These are phyloP conservation scores for Kurtzmaniella quercitrusa DNA, from an alignment of 1,139 yeast genomes.

Conservation along the genomic window DNA sequence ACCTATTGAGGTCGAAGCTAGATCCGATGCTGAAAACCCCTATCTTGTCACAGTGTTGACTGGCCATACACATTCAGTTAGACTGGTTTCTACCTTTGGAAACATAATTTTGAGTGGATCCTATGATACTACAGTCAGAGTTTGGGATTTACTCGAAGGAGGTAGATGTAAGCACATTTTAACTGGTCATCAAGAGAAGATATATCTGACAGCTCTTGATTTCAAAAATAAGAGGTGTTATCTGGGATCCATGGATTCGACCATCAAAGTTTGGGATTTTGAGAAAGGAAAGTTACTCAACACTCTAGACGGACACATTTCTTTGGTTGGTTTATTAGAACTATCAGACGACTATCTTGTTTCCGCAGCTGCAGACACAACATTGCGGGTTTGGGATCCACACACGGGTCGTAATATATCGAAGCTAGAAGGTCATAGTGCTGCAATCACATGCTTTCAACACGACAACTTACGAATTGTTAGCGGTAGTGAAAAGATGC, in stretches of 20 bases:
- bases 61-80: slow-evolving; percentile 86
- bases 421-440: slow-evolving; percentile 77
- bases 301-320: slow-evolving; percentile 79
- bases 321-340: slow-evolving; percentile 82
- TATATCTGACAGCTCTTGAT: slow-evolving; percentile 84
- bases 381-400: slow-evolving; percentile 91
- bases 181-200: slow-evolving; percentile 81
- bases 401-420: slow-evolving; percentile 63
- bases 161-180: slow-evolving; percentile 72
- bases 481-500: slow-evolving; percentile 83
- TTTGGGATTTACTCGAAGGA: slow-evolving; percentile 78
- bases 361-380: slow-evolving; percentile 94
- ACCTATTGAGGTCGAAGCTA: slow-evolving; percentile 17
- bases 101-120: slow-evolving; percentile 85
- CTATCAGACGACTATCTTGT: slow-evolving; percentile 77
- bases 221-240: slow-evolving; percentile 72
- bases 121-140: slow-evolving; percentile 85
- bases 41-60: slow-evolving; percentile 69
- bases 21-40: slow-evolving; percentile 47
- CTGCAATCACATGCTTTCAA: slow-evolving; percentile 91
- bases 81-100: slow-evolving; percentile 85
- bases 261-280: slow-evolving; percentile 87
- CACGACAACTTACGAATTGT: slow-evolving; percentile 82
- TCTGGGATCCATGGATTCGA: slow-evolving; percentile 89
- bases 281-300: slow-evolving; percentile 65